phyloP scores from a whole-genome alignment of 768 basidiomycete genomes.

The Tubosaeta sp. region DNA sequence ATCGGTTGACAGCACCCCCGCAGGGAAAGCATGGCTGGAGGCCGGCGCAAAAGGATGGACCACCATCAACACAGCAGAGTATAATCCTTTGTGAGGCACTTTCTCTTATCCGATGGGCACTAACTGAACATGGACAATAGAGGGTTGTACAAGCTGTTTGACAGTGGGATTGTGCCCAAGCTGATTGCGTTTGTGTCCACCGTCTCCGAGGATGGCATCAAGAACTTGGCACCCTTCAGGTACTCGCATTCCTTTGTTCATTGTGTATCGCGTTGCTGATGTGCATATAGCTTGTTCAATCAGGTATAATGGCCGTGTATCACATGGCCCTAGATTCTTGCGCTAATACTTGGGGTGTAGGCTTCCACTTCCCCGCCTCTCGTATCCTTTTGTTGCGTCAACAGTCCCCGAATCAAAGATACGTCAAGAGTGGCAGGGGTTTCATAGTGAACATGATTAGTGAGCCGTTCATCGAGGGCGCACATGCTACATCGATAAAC shows the following conservation, averaged over 20 bases:
- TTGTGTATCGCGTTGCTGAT: neutral
- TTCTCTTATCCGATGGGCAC: neutral
- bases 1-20: slow-evolving; percentile 23
- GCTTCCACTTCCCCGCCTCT: slow-evolving; percentile 25
- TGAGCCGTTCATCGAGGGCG: slow-evolving; percentile 41
- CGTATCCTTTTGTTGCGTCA: slow-evolving; percentile 34
- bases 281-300: slow-evolving; percentile 24
- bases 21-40: slow-evolving; percentile 31
- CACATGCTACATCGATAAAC: slow-evolving; percentile 36
- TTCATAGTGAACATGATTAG: slow-evolving; percentile 59
- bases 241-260: slow-evolving; percentile 14
- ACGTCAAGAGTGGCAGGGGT: slow-evolving; percentile 44
- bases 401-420: slow-evolving; percentile 33
- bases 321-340: neutral
- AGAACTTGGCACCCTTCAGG: slow-evolving; percentile 44
- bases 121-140: slow-evolving; percentile 12
- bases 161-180: slow-evolving; percentile 39
- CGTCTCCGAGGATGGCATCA: too few relatives aligned
- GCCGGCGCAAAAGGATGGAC: slow-evolving; percentile 36
- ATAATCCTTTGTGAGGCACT: slow-evolving; percentile 25
- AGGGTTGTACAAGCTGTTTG: slow-evolving; percentile 32
- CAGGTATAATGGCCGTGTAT: slow-evolving; percentile 10
- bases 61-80: slow-evolving; percentile 26
- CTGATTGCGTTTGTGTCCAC: slow-evolving; percentile 45
- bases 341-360: slow-evolving; percentile 9